phyloP scores from a whole-genome alignment of 192 early-diverging fungal species.

The Coemansia sp. region DNA sequence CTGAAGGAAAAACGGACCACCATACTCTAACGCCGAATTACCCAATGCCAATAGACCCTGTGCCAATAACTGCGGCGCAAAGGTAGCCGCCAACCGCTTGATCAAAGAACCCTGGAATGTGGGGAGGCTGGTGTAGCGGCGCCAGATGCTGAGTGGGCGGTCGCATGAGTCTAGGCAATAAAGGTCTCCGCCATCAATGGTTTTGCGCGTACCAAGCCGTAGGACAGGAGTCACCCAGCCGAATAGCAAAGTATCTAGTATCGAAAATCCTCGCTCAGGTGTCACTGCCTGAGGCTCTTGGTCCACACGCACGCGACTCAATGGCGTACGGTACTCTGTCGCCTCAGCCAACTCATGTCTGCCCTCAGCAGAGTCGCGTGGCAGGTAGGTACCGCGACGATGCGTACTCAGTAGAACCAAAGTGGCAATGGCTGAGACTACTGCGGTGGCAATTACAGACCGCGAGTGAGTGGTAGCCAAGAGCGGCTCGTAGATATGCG shows the following conservation, averaged over 20 bases:
- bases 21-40: constrained; percentile 52
- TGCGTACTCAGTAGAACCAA: constrained; percentile 28
- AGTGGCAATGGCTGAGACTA: neutral
- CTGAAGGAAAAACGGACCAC: constrained; percentile 64
- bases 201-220: constrained; percentile 56
- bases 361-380: neutral
- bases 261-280: constrained; percentile 37
- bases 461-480: constrained; percentile 20
- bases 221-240: constrained; percentile 68
- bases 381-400: constrained; percentile 27
- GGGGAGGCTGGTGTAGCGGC: constrained; percentile 16
- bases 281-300: constrained; percentile 34
- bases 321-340: constrained; percentile 34
- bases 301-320: constrained; percentile 22
- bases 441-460: neutral
- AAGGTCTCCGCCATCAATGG: constrained; percentile 65
- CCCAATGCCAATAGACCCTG: constrained; percentile 53
- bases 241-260: constrained; percentile 48
- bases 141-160: constrained; percentile 53
- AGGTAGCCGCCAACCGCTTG: constrained; percentile 40
- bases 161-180: constrained; percentile 60
- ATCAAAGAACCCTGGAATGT: constrained; percentile 23
- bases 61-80: constrained; percentile 45
- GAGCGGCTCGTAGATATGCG: constrained; percentile 11
- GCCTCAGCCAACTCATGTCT: neutral